phyloP scores from a whole-genome alignment of 225 moss, liverwort and hornwort genomes.

The Antitrichia curtipendula region DNA sequence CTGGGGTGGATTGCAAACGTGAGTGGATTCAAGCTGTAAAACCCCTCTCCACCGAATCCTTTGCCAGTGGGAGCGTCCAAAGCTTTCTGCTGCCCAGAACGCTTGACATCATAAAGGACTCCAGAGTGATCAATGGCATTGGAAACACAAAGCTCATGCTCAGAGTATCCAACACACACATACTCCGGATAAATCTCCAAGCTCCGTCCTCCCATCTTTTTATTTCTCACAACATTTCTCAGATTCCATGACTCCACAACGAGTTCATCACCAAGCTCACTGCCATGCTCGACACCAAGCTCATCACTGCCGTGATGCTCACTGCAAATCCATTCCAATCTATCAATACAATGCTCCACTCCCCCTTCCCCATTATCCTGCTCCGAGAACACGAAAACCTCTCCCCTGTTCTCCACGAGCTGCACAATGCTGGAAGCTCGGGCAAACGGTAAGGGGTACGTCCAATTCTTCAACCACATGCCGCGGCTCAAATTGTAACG shows the following conservation, averaged over 20 bases:
- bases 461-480: background rate
- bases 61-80: background rate
- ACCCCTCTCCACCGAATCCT: background rate
- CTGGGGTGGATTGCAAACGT: background rate
- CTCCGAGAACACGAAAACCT: constrained; percentile 12
- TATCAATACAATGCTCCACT: constrained; percentile 1
- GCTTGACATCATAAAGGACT: background rate
- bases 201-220: background rate
- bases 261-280: background rate
- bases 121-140: constrained; percentile 13
- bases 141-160: background rate
- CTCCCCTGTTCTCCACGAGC: background rate
- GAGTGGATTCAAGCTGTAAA: background rate
- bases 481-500: background rate
- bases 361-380: background rate
- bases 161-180: background rate
- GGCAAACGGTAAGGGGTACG: background rate
- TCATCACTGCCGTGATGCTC: background rate
- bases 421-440: background rate
- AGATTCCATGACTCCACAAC: background rate
- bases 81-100: background rate
- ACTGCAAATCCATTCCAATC: background rate
- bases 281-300: background rate
- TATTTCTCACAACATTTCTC: background rate
- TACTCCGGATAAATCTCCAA: constrained; percentile 12